phyloP scores from a whole-genome alignment of 257 asterid genomes.

The Jacaranda copaia region DNA sequence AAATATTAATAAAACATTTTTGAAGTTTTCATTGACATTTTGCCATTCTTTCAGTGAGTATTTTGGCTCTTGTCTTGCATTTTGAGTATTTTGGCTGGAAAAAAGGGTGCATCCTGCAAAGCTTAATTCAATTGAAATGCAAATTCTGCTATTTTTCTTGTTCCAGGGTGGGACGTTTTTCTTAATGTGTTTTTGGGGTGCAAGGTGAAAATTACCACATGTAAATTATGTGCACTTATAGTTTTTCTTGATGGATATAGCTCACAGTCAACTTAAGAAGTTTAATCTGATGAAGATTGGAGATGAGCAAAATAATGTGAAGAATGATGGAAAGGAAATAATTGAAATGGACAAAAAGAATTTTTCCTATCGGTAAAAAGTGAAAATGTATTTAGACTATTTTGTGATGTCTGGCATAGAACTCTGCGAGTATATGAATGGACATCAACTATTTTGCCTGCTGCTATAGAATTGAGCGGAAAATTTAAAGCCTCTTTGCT shows the following conservation, averaged over 20 bases:
- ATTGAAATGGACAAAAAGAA: not conserved
- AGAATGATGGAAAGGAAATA: not conserved
- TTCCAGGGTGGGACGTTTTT: too few species aligned
- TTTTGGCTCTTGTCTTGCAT: too few species aligned
- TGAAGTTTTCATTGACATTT: too few species aligned
- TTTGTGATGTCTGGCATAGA: not conserved
- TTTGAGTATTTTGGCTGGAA: too few species aligned
- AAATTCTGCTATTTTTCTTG: too few species aligned
- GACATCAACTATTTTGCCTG: slow-evolving; percentile 3
- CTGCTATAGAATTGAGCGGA: slow-evolving; percentile 1
- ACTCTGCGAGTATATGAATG: not conserved
- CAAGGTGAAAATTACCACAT: too few species aligned
- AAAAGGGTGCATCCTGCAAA: too few species aligned
- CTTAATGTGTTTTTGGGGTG: too few species aligned
- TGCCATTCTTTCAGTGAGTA: too few species aligned
- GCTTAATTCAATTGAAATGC: too few species aligned
- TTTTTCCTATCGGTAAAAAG: not conserved
- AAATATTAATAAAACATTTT: too few species aligned
- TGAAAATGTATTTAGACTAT: not conserved
- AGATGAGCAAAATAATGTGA: not conserved
- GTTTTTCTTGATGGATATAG: not conserved
- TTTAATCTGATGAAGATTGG: not conserved
- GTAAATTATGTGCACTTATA: too few species aligned
- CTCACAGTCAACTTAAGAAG: not conserved
- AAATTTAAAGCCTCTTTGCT: slow-evolving; percentile 18